Evolutionary conservation across 768 basidiomycete species (phyloP), one percentile per base, ranked within the genome.

Genomic region (Xerocomus brunneocitrinus): DNA sequence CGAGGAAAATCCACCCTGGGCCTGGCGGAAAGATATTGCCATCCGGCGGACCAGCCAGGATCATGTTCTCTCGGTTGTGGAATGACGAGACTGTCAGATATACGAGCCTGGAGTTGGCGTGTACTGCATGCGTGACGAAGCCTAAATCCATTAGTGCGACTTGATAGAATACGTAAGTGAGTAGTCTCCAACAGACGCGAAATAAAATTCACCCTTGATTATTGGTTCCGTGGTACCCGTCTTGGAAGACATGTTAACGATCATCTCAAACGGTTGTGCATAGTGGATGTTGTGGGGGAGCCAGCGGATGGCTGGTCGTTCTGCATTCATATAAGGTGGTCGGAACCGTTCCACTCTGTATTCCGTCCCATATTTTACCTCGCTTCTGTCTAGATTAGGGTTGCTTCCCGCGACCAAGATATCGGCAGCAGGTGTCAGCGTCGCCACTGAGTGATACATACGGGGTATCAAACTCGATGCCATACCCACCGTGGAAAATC

Each of bases 311-410:
- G 70, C 64, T 5, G 88, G 93, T 32, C 91, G 78, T 12, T 76
- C 63, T 59, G 69, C 69, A 25, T 69, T 66, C 82, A 89, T 83
- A 64, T 95, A 98, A 27, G 88, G 86, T 0, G 95, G 95, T 49
- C 77, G 78, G 58, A 95, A 76, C 79, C 86, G 84, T 66, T 97
- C 94, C 31, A 92, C 87, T 47, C 91, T 78, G 66, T 95, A 95
- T 67, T 95, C 91, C 16, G 91, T 92, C 30, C 85, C 83, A 64
- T 88, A 94, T 64, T 74, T 73, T 39, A 80, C 60, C 59, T 82
- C 85, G 60, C 84, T 89, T 49, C 87, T 73, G 67, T 91, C 89
- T 54, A 91, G 67, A 67, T 91, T 91, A 25, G 90, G 90, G 62
- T 90, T 91, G 55, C 88, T 89, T 32, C 89, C 89, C 19, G 89